Percentiles rank a stretch among this genome's conserved stretches.
Conservation (phyloP, 2,329 filamentous ascomycete genomes). For the Paraphoma chrysanthemicola region DNA sequence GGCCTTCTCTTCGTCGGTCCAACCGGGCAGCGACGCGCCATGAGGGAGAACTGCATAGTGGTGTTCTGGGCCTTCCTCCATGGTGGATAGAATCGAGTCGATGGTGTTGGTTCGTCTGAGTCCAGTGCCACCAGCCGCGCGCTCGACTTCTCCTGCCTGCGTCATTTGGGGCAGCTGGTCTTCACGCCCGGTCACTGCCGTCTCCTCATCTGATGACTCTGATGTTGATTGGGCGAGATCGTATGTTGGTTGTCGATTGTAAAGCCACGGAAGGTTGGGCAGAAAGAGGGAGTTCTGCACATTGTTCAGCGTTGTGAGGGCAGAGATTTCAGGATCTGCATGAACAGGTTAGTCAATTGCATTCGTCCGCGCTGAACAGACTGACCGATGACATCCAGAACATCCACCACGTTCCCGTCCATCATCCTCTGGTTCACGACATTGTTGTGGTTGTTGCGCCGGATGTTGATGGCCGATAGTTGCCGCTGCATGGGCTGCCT, state of each 20-base stretch:
- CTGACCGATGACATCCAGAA: constrained; percentile 73
- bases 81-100: constrained; percentile 39
- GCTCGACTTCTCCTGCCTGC: constrained; percentile 21
- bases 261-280: constrained; percentile 74
- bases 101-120: constrained; percentile 37
- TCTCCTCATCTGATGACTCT: constrained; percentile 39
- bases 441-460: constrained; percentile 21
- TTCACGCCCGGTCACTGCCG: constrained; percentile 15
- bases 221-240: constrained; percentile 64
- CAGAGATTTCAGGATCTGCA: constrained; percentile 81
- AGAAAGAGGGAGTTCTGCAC: constrained; percentile 92
- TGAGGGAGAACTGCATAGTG: constrained; percentile 83
- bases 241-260: constrained; percentile 82
- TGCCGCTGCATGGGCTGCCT: constrained; percentile 30
- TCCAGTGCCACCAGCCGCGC: constrained; percentile 12
- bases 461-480: constrained; percentile 35
- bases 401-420: constrained; percentile 67
- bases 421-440: constrained; percentile 41
- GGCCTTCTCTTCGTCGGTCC: constrained; percentile 75
- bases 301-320: constrained; percentile 83
- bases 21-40: constrained; percentile 74
- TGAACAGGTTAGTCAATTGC: constrained; percentile 38
- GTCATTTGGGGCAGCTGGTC: constrained; percentile 24
- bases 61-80: constrained; percentile 57
- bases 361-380: constrained; percentile 8